Conservation (phyloP, 345 rosid species). For the Jatropha curcas region DNA sequence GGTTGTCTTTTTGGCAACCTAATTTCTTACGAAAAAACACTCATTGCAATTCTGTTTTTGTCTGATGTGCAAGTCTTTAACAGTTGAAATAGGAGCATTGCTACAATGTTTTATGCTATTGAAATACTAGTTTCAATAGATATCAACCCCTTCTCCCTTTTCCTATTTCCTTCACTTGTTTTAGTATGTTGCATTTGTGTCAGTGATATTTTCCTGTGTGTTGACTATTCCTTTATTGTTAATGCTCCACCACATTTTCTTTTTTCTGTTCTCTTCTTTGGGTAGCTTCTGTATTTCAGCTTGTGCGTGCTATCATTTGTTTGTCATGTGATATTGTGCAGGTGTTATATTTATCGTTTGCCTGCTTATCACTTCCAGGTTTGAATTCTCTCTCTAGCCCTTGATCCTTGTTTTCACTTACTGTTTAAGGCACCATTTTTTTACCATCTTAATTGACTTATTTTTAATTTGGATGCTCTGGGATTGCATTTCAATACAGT, state of each 20-base stretch:
- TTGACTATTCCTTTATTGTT: too few relatives aligned
- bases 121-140: neutral
- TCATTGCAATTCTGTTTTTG: too few relatives aligned
- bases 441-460: neutral
- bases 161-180: neutral
- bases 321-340: constrained; percentile 13
- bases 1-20: neutral
- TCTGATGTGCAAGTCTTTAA: neutral
- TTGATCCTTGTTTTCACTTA: too few relatives aligned
- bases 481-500: constrained; percentile 19
- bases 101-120: neutral
- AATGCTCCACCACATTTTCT: neutral
- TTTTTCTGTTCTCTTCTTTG: neutral
- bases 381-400: neutral
- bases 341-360: constrained; percentile 28
- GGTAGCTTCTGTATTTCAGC: neutral
- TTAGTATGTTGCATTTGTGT: neutral
- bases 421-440: neutral
- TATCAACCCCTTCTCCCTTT: neutral
- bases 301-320: neutral
- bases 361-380: constrained; percentile 33
- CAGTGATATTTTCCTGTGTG: neutral
- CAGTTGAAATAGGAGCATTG: neutral
- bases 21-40: neutral
- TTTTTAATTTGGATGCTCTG: neutral